Base-by-base conservation (phyloP, 1,284 basidiomycete genomes). In the Cutaneotrichosporon cavernicola region DNA sequence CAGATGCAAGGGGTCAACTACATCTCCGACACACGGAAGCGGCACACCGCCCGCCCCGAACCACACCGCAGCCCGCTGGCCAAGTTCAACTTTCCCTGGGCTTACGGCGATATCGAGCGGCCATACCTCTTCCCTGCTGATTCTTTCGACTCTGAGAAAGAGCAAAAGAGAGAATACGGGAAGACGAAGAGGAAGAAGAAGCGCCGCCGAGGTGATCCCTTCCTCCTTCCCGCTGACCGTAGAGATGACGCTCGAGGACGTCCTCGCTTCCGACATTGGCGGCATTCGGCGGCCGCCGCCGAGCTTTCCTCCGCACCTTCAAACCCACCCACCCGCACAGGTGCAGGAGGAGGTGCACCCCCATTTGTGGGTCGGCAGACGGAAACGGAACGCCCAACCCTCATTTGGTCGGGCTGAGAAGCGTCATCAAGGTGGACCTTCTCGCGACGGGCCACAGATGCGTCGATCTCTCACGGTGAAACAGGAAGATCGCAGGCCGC, bases 21-120 rank as follows among this genome's bases (percentile, higher is more conserved):
- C 55, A 51, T 63, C 56, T 63, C 59, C 14, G n/a, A 16, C 40
- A 40, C 61, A 5, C 49, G 53, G 34, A 36, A 51, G 18, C 56
- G 60, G 18, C 65, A 57, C 50, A 52, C 21, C 0, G 58, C 53
- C 1, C 52, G 52, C 52, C 56, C 21, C 30, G 26, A 34, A 10
- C 57, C 46, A 6, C 57, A 46, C 13, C 57, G 57, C 18, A 30
- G 18, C 31, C 57, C 22, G 31, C 31, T 14, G 8, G 18, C n/a
- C 43, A 43, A 43, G 18, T 46, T 46, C 43, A 16, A 46, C 9
- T 46, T 57, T 26, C 21, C 16, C 10, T n/a, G n/a, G 56, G 14
- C 18, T 36, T 43, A 30, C 38, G 38, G 18, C 8, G 21, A n/a
- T 2, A 34, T 22, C 36, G n/a, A 34, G 11, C 55, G 30, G 21